Evolutionary conservation across 2,329 filamentous ascomycete genomes (phyloP).

Genomic region (Xylariaceae sp.): DNA sequence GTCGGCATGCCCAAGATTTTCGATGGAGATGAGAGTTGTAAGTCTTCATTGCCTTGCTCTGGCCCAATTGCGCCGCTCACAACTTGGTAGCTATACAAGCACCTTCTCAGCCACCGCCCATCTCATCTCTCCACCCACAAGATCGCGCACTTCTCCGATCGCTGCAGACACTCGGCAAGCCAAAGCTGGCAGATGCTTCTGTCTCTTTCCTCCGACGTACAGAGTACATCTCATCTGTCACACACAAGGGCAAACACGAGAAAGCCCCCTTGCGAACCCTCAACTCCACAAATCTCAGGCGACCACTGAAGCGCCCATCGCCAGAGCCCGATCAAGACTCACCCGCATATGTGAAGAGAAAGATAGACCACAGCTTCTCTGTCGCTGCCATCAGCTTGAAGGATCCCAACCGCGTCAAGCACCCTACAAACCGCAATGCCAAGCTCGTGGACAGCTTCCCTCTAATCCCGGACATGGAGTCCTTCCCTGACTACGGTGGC

Average conservation of each 20-base stretch:
- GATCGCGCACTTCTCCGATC: slow-evolving; percentile 82
- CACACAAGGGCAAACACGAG: slow-evolving; percentile 46
- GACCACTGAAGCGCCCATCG: slow-evolving; percentile 46
- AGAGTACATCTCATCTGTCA: slow-evolving; percentile 78
- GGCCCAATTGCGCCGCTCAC: slow-evolving; percentile 15
- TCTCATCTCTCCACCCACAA: slow-evolving; percentile 82
- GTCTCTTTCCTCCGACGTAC: slow-evolving; percentile 94
- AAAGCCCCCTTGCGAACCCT: slow-evolving; percentile 51
- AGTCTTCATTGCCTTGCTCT: slow-evolving; percentile 30
- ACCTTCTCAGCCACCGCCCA: slow-evolving; percentile 61
- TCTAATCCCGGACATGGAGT: slow-evolving; percentile 61
- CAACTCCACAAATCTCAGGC: slow-evolving; percentile 39
- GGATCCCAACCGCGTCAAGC: slow-evolving; percentile 51
- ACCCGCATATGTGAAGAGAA: slow-evolving; percentile 63
- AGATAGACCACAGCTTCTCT: slow-evolving; percentile 61
- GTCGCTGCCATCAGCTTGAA: slow-evolving; percentile 51
- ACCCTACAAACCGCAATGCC: slow-evolving; percentile 56
- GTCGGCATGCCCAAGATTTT: slow-evolving; percentile 94
- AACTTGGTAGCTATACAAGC: slow-evolving; percentile 75
- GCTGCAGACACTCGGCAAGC: slow-evolving; percentile 79
- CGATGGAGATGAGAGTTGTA: slow-evolving; percentile 91
- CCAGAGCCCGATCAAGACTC: slow-evolving; percentile 58
- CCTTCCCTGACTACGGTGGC: slow-evolving; percentile 66
- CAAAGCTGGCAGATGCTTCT: slow-evolving; percentile 67
- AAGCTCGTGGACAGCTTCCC: slow-evolving; percentile 58